phyloP scores from a whole-genome alignment of 1,284 basidiomycete species.

The Marasmius sp. region DNA sequence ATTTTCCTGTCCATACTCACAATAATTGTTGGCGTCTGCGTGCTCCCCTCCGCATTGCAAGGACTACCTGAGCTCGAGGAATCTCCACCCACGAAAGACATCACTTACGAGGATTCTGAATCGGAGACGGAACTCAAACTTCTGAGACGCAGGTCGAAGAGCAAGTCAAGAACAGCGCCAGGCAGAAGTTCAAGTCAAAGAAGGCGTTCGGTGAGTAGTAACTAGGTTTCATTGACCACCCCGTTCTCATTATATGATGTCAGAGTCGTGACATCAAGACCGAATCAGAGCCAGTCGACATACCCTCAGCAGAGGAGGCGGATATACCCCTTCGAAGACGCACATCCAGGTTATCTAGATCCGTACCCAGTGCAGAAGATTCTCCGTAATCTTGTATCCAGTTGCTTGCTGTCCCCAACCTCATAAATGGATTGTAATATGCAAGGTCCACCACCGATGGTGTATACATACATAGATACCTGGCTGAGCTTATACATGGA shows the following conservation, averaged over 20 bases:
- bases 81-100: not conserved
- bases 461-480: too few species aligned
- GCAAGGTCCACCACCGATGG: too few species aligned
- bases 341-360: conserved; percentile 30
- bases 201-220: not conserved
- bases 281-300: conserved; percentile 13
- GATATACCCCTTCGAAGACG: conserved; percentile 38
- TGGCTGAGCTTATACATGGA: conserved; percentile 21
- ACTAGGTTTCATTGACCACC: not conserved
- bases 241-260: not conserved
- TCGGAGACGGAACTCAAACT: not conserved
- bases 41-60: conserved; percentile 46
- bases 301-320: conserved; percentile 1
- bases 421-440: too few species aligned
- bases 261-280: conserved; percentile 1
- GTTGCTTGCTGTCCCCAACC: too few species aligned
- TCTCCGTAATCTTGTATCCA: too few species aligned
- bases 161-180: not conserved
- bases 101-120: not conserved
- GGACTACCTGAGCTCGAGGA: conserved; percentile 9
- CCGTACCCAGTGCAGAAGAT: not conserved
- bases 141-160: not conserved
- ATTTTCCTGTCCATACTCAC: conserved; percentile 55
- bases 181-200: conserved; percentile 21
- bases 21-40: conserved; percentile 48